These are phyloP conservation scores for Basipetospora chlamydospora DNA, from an alignment of 2,329 filamentous ascomycete species.

Conservation along the genomic window DNA sequence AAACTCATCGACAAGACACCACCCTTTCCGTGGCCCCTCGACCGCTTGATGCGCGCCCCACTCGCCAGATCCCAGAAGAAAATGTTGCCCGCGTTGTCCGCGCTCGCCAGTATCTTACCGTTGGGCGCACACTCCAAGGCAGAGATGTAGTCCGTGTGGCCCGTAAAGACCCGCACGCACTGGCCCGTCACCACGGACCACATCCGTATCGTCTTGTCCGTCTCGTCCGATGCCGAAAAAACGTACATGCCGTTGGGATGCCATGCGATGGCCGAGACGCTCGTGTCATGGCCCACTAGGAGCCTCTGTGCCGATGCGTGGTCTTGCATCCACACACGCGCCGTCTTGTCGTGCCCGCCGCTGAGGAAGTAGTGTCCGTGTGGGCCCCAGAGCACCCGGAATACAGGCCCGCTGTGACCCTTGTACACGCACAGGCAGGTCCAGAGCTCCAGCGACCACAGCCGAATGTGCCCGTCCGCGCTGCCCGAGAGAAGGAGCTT, in stretches of 20 bases:
- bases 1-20: conserved; percentile 90
- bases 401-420: conserved; percentile 79
- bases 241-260: conserved; percentile 89
- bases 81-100: conserved; percentile 77
- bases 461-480: conserved; percentile 71
- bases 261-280: conserved; percentile 84
- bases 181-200: conserved; percentile 84
- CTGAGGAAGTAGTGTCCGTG: conserved; percentile 92
- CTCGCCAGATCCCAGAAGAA: conserved; percentile 89
- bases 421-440: conserved; percentile 90
- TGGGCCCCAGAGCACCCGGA: conserved; percentile 78
- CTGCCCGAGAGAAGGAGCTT: conserved; percentile 78
- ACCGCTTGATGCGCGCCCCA: conserved; percentile 75
- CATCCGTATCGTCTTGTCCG: conserved; percentile 87
- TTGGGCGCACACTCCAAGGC: conserved; percentile 74
- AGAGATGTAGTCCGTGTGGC: conserved; percentile 78
- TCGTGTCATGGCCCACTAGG: conserved; percentile 82
- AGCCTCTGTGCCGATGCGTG: conserved; percentile 80
- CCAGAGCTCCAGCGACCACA: conserved; percentile 90
- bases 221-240: conserved; percentile 78
- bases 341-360: conserved; percentile 76
- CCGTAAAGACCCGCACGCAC: conserved; percentile 81
- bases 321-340: conserved; percentile 83
- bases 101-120: conserved; percentile 82
- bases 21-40: conserved; percentile 83